Conservation (phyloP, 176 grass and related monocot genomes). For the Aegilops tauschii region DNA sequence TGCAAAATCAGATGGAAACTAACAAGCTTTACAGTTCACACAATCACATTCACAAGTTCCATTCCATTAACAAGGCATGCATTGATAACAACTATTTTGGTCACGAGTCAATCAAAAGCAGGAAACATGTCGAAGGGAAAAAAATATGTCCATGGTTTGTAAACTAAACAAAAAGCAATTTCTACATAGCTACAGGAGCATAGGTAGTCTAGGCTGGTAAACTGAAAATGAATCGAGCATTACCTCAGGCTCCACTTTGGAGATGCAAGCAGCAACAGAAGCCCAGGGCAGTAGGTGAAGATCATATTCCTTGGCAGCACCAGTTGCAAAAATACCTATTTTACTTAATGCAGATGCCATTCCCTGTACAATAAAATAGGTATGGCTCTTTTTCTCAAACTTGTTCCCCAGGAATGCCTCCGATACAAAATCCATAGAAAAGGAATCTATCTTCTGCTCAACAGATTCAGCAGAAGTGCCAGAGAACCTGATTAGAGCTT, state of each 20-base stretch:
- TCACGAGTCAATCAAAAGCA: background rate
- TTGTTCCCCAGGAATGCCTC: constrained; percentile 54
- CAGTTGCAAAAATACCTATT: constrained; percentile 78
- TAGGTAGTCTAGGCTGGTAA: background rate
- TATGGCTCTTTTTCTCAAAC: constrained; percentile 59
- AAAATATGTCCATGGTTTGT: background rate
- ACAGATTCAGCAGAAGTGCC: constrained; percentile 37
- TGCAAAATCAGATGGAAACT: background rate
- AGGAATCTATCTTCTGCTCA: constrained; percentile 61
- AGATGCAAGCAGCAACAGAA: constrained; percentile 94
- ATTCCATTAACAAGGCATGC: background rate
- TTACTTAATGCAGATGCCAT: constrained; percentile 81
- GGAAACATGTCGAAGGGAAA: background rate
- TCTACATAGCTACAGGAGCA: background rate
- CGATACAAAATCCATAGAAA: constrained; percentile 67
- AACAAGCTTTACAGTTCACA: background rate
- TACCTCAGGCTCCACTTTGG: constrained; percentile 61
- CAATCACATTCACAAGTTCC: background rate
- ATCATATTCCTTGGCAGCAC: constrained; percentile 87
- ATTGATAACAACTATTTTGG: background rate
- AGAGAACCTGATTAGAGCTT: constrained; percentile 79
- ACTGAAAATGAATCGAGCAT: constrained; percentile 11
- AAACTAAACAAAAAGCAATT: background rate
- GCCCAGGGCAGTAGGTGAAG: constrained; percentile 90
- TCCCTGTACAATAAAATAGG: constrained; percentile 78